These are phyloP conservation scores for Rhipidocladum racemiflorum DNA, from an alignment of 176 grass and related monocot species.

Conservation along the genomic window DNA sequence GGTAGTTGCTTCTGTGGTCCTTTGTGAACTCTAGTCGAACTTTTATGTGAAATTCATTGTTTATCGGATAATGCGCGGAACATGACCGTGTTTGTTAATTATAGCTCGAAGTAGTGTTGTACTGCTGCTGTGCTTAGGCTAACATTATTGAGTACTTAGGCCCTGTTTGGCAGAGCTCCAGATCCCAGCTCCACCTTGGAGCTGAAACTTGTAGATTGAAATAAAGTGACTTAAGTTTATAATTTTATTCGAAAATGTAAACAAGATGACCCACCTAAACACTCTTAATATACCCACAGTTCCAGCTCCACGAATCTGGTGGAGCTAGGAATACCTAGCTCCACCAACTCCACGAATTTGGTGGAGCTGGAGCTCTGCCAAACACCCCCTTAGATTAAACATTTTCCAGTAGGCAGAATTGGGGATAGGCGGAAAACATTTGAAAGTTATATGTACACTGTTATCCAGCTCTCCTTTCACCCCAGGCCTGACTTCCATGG, in stretches of 20 bases:
- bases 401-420: background rate
- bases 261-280: too few species aligned
- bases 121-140: background rate
- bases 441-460: background rate
- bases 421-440: background rate
- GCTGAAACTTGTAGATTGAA: too few species aligned
- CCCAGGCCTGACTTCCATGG: background rate
- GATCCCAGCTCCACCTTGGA: too few species aligned
- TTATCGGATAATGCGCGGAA: background rate
- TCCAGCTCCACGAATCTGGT: too few species aligned
- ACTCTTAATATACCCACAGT: too few species aligned
- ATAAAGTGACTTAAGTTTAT: too few species aligned
- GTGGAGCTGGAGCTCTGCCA: too few species aligned
- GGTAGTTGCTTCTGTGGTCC: background rate
- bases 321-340: too few species aligned
- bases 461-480: background rate
- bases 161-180: too few species aligned
- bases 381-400: too few species aligned
- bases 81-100: background rate
- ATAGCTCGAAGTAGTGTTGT: background rate
- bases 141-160: background rate
- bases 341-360: too few species aligned
- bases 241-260: too few species aligned
- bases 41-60: background rate
- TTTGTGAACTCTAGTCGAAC: slow-evolving; percentile 19